Evolutionary conservation across 2,329 filamentous ascomycete genomes (phyloP), one percentile per base, ranked within the genome.

Genomic region (Cordyceps sp.): DNA sequence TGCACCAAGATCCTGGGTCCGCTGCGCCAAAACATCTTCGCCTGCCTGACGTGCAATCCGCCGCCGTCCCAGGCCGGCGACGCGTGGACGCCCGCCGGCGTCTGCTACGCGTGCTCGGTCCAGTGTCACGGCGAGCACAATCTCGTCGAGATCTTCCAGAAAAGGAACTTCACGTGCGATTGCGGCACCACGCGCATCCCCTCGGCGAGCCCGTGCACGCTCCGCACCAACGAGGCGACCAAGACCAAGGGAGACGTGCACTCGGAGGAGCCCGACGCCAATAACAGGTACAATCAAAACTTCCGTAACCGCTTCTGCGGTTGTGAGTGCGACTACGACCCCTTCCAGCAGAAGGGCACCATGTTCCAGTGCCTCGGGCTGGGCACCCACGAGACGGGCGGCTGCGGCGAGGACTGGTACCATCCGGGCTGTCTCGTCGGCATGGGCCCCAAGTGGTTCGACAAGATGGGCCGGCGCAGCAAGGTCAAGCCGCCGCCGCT

Each of bases 361-460:
- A 98, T 98, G 90, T 98, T 92, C 44, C 90, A 98, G 53, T 98
- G 90, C 49, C 54, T 96, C 3, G 88, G 88, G 0, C 61, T 96
- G 1, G 85, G 84, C 1, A 78, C 73, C 0, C 65, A 70, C 10
- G 79, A 88, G 42, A 76, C 78, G 2, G 86, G 86, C 13, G 88
- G 86, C 5, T 96, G 88, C 54, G 88, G 88, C 10, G 88, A 96
- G 57, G 88, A 96, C 49, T 96, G 88, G 88, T 96, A 84, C 67
- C 88, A 96, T 57, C 84, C 88, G 1, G 85, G 90, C 39, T 96
- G 88, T 49, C 60, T 96, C 7, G 73, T 93, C 30, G 86, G 86
- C 6, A 58, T 92, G 42, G 74, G 78, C 1, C 70, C 83, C 10
- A 68, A 73, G 36, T 86, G 80, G 73, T 73, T 64, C 40, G 73